Conservation (phyloP, 2,329 filamentous ascomycete genomes). For the Trichophyton verrucosum region DNA sequence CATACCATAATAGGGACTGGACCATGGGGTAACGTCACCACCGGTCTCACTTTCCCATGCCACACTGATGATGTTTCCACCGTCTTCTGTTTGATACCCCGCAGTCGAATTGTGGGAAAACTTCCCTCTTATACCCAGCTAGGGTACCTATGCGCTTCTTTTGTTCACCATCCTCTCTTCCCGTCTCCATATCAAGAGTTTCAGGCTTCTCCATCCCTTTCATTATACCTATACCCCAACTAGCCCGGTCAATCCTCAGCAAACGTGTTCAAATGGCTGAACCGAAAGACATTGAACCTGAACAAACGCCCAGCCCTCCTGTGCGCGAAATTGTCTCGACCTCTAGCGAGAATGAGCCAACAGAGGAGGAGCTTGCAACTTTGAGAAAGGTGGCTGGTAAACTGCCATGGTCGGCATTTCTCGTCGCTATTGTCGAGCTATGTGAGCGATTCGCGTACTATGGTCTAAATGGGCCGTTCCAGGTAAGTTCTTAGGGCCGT, state of each 20-base stretch:
- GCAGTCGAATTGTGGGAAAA: not conserved
- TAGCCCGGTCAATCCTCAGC: not conserved
- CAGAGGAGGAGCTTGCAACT: slow-evolving; percentile 37
- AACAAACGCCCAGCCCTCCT: not conserved
- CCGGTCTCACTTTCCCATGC: not conserved
- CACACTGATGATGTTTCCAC: not conserved
- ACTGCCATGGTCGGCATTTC: slow-evolving; percentile 42
- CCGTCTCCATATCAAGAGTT: not conserved
- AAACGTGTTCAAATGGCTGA: not conserved
- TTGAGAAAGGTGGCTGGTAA: slow-evolving; percentile 44
- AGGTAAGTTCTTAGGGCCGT: slow-evolving; percentile 3
- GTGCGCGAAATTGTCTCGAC: not conserved
- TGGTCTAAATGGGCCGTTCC: slow-evolving; percentile 42
- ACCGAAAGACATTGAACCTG: not conserved
- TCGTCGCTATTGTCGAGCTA: slow-evolving; percentile 45
- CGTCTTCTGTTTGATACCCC: not conserved
- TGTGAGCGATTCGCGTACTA: slow-evolving; percentile 49
- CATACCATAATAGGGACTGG: not conserved
- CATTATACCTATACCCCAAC: not conserved
- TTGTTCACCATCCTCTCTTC: not conserved
- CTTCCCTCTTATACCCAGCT: not conserved
- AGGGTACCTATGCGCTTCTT: not conserved
- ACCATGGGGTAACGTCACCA: not conserved
- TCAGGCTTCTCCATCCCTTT: not conserved
- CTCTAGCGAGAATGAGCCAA: slow-evolving; percentile 27